Base-by-base conservation (phyloP, 116 monocot genomes). In the Iris pallida region DNA sequence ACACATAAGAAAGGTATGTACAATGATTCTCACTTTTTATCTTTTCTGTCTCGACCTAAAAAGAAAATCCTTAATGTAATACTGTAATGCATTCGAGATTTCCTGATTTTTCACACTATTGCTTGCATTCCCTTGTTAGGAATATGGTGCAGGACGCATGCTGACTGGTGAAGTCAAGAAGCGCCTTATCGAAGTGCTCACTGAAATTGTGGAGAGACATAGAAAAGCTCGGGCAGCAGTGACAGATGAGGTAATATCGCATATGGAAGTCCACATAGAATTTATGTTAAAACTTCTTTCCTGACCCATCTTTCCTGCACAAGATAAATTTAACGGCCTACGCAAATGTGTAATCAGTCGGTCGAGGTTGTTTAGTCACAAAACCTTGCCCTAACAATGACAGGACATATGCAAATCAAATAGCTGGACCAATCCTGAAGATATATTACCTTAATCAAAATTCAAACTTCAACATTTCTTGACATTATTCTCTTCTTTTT, bases 121-220 rank as follows among this genome's bases (percentile, higher is more conserved):
- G 8, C n/a, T 67, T 64, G 5, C 16, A 20, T 48, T 51, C 5
- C 20, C 68, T 69, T 53, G 57, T 75, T 57, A 91, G 96, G 90
- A 90, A 73, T 98, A 98, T 53, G 86, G 83, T 76, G 69, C 81
- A 48, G 97, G 97, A 18, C 56, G 79, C 41, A 88, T 98, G 92
- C 52, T 98, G 30, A 97, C 92, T 0, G 97, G 97, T 7, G 92
- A 92, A 54, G 90, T 98, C 0, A 98, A 98, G 62, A 78, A 82
- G 62, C 78, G 76, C 6, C 92, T 92, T 5, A 78, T 88, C 69
- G 82, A 90, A 57, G 83, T 90, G 43, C 87, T 98, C 16, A 83
- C 90, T 12, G 85, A 86, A 12, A 65, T 98, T 66, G 97, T 98
- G 20, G 87, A 90, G 70, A 81, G 88, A 59, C 97, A 97, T 69